A percentile compares a stretch with the other conserved stretches of the same genome.
phyloP scores from a whole-genome alignment of 163 green algal species.

The Scenedesmus sp. region DNA sequence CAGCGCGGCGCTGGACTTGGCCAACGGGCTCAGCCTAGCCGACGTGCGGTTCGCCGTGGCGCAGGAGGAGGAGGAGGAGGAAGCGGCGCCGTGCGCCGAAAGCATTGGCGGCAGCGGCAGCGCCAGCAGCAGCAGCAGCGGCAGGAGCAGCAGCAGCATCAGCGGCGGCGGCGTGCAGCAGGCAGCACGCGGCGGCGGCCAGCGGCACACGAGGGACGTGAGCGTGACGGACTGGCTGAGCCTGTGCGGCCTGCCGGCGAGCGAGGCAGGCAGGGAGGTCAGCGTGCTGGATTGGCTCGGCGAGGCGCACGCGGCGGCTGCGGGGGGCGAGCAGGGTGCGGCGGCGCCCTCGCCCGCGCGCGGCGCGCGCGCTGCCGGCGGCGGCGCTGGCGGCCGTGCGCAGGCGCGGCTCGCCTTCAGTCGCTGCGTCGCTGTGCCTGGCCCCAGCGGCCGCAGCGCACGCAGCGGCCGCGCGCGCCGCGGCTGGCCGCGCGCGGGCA shows the following conservation, averaged over 20 bases:
- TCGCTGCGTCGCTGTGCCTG: background rate
- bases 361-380: background rate
- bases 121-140: background rate
- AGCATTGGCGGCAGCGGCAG: background rate
- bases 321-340: background rate
- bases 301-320: too few species aligned
- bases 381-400: too few species aligned
- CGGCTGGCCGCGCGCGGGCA: background rate
- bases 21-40: slow-evolving; percentile 6
- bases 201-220: background rate
- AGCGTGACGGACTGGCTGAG: slow-evolving; percentile 24
- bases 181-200: background rate
- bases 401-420: background rate
- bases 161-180: too few species aligned
- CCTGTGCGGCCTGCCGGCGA: too few species aligned
- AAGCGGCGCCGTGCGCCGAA: background rate
- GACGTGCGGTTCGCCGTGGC: background rate
- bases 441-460: background rate
- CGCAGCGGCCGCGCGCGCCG: background rate
- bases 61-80: background rate
- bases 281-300: slow-evolving; percentile 15
- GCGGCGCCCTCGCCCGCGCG: background rate
- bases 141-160: background rate
- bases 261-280: background rate
- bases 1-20: background rate